Base-by-base conservation (phyloP, 2,329 filamentous ascomycete genomes). In the Aspergillus terreus region DNA sequence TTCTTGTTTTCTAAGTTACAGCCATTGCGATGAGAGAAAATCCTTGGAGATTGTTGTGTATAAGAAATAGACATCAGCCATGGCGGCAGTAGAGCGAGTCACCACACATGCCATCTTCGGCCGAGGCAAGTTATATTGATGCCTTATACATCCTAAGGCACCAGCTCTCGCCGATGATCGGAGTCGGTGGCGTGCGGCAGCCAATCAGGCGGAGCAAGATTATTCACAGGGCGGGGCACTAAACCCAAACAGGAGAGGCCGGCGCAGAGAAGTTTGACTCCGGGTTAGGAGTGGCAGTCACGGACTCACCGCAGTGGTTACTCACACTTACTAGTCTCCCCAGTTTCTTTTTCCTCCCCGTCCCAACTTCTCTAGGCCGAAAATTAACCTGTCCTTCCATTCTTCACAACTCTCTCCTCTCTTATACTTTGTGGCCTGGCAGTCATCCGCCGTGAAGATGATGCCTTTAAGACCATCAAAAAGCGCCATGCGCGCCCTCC, bases 381-480 rank as follows among this genome's bases (percentile, higher is more conserved):
- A 19, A 15, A n/a, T 17, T 42, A n/a, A 23, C 40, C 15, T 7
- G 5, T 42, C 46, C 44, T 46, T 50, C 38, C 47, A 48, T 43
- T 57, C 57, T 52, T 47, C 53, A 41, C 54, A 52, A 25, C 46
- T 47, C 36, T 50, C 51, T 53, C 55, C 58, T 52, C 59, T 64
- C 58, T 57, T 53, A 17, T n/a, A n/a, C 15, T 23, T 19, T 42
- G 59, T 64, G 66, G 66, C 64, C 61, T 64, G 68, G 65, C 58
- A 62, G 50, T 66, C 63, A 64, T 69, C 63, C 56, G 52, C 50
- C 57, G 52, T 54, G 52, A 74, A 61, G 62, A 79, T 80, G 77
- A 74, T 79, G 71, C 71, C 77, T 67, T 61, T 77, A 64, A 71
- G 74, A 67, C 73, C 76, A 56, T 76, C 77, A 53, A 75, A 73